Percentiles rank a stretch among this genome's conserved stretches.
Conservation (phyloP, 2,329 filamentous ascomycete genomes). For the Dactylonectria macrodidyma region DNA sequence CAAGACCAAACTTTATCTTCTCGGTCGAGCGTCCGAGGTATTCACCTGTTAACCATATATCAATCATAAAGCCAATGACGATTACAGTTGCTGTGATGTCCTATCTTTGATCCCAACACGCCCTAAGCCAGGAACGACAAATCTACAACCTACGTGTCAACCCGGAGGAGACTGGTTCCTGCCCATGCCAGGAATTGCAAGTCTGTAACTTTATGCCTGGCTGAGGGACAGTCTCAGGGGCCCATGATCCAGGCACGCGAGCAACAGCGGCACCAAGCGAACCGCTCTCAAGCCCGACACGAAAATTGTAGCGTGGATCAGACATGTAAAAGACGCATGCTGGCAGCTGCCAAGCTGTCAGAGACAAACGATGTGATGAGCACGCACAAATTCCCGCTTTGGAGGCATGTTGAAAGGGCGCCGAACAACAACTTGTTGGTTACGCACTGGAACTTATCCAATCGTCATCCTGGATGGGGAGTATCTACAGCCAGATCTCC, state of each 20-base stretch:
- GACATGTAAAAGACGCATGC: constrained; percentile 10
- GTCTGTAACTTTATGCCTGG: neutral
- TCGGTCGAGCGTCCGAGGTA: constrained; percentile 20
- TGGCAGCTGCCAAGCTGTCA: constrained; percentile 5
- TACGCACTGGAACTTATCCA: constrained; percentile 27
- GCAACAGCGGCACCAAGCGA: constrained; percentile 20
- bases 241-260: constrained; percentile 38
- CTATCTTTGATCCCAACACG: constrained; percentile 13
- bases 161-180: neutral
- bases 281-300: neutral
- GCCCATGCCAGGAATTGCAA: constrained; percentile 3
- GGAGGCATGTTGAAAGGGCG: constrained; percentile 37
- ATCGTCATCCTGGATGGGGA: constrained; percentile 8
- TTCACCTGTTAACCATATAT: neutral
- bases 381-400: constrained; percentile 38
- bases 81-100: neutral
- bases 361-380: neutral
- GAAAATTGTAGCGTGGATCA: neutral
- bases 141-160: constrained; percentile 3
- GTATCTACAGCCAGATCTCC: constrained; percentile 27
- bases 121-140: constrained; percentile 16
- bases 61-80: neutral
- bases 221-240: constrained; percentile 14
- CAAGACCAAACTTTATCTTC: constrained; percentile 31
- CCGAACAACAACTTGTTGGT: constrained; percentile 34